Percentiles rank a stretch among this genome's conserved stretches.
Conservation (phyloP, 345 rosid genomes). For the Camelina neglecta region DNA sequence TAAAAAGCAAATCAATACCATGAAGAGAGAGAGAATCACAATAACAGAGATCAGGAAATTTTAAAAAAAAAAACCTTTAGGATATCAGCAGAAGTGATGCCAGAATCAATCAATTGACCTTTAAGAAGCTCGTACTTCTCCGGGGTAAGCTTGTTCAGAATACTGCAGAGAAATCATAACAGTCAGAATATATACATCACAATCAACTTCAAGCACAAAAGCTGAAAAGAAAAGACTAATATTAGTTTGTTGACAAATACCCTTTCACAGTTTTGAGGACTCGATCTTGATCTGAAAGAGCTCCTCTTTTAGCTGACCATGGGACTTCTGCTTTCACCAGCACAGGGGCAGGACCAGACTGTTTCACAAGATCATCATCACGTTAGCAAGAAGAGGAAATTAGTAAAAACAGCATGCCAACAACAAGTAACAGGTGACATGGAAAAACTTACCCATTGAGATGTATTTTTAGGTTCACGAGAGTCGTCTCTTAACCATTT, state of each 20-base stretch:
- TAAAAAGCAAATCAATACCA: too few species aligned
- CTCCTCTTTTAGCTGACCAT: conserved; percentile 63
- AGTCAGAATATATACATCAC: conserved; percentile 2
- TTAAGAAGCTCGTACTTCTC: too few species aligned
- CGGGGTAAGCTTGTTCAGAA: too few species aligned
- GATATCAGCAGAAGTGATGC: too few species aligned
- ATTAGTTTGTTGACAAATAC: conserved; percentile 34
- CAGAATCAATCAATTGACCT: too few species aligned
- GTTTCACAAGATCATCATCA: conserved; percentile 25
- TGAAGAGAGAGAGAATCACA: too few species aligned
- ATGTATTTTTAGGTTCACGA: conserved; percentile 38
- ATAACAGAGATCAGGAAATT: too few species aligned
- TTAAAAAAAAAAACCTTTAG: too few species aligned
- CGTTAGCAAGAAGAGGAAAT: background rate
- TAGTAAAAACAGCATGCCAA: background rate
- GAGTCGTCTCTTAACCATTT: conserved; percentile 58
- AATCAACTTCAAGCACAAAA: conserved; percentile 6
- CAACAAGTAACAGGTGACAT: background rate
- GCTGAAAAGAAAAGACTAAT: background rate
- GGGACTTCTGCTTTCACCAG: conserved; percentile 72
- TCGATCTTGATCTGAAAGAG: conserved; percentile 58
- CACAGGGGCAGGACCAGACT: conserved; percentile 64
- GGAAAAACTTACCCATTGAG: background rate
- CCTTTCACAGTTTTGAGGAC: conserved; percentile 75
- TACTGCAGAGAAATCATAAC: too few species aligned